phyloP scores from a whole-genome alignment of 768 basidiomycete species.

The Leccinum incarnatum region DNA sequence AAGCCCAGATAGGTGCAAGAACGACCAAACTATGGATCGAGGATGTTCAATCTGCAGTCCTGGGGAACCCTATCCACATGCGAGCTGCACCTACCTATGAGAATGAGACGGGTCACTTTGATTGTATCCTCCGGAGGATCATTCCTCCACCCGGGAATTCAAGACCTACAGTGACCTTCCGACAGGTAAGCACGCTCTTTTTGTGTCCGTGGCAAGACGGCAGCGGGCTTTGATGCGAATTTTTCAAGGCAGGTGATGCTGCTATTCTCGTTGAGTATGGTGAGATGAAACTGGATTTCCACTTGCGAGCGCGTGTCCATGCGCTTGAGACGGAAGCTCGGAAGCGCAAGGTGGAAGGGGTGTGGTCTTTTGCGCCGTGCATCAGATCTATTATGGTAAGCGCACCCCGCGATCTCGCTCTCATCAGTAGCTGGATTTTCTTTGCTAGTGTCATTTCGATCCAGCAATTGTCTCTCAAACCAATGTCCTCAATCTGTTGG shows the following conservation, averaged over 20 bases:
- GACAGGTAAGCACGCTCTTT: constrained; percentile 43
- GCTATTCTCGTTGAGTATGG: constrained; percentile 66
- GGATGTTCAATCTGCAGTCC: constrained; percentile 13
- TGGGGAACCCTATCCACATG: background rate
- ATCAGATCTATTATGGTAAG: constrained; percentile 59
- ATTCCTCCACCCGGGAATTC: constrained; percentile 3
- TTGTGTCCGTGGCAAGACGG: background rate
- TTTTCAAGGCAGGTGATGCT: constrained; percentile 55
- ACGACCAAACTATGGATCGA: constrained; percentile 32
- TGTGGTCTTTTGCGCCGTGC: constrained; percentile 47
- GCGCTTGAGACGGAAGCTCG: constrained; percentile 45
- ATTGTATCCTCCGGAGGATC: constrained; percentile 13
- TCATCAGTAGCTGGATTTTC: background rate
- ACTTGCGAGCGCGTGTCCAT: constrained; percentile 56
- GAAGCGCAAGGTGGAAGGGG: constrained; percentile 31
- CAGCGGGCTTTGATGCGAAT: background rate
- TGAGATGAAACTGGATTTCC: constrained; percentile 48
- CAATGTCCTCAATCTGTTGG: constrained; percentile 45
- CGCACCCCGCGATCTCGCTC: background rate
- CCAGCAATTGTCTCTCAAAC: constrained; percentile 40
- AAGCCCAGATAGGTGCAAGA: constrained; percentile 33
- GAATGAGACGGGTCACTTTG: background rate
- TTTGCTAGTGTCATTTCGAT: constrained; percentile 49
- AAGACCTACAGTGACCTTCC: constrained; percentile 42
- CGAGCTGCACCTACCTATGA: background rate